Conservation (phyloP, 805 yeast species). For the Yamadazyma insecticola region DNA sequence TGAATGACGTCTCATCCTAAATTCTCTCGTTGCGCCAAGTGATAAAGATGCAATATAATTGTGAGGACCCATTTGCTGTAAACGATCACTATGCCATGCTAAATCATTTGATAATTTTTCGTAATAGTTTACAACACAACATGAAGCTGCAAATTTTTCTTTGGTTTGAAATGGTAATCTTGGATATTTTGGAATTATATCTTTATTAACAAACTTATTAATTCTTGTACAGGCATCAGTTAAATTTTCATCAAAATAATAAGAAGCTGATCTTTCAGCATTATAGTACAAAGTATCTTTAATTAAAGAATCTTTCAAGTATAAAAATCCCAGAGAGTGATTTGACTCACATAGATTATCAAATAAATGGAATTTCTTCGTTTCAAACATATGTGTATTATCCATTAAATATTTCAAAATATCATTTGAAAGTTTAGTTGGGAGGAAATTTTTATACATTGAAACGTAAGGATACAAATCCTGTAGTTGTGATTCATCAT, state of each 20-base stretch:
- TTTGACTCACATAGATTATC: constrained; percentile 58
- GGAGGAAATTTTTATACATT: constrained; percentile 48
- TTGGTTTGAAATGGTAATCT: constrained; percentile 34
- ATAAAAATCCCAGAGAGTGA: constrained; percentile 37
- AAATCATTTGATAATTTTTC: constrained; percentile 45
- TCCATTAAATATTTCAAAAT: constrained; percentile 40
- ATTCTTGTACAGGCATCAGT: constrained; percentile 33
- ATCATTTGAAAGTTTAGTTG: constrained; percentile 42
- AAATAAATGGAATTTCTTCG: constrained; percentile 53
- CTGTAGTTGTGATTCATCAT: constrained; percentile 50
- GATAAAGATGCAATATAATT: constrained; percentile 64
- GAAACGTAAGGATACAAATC: constrained; percentile 44
- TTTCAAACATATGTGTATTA: constrained; percentile 35
- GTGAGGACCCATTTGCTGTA: constrained; percentile 70
- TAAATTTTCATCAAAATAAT: constrained; percentile 37
- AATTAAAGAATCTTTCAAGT: constrained; percentile 11
- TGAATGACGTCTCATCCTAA: constrained; percentile 48
- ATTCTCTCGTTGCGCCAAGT: constrained; percentile 66
- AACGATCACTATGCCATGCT: constrained; percentile 74
- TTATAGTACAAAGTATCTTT: constrained; percentile 31
- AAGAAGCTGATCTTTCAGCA: constrained; percentile 30
- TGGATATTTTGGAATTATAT: constrained; percentile 25
- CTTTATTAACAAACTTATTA: constrained; percentile 33
- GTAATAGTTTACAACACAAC: constrained; percentile 56
- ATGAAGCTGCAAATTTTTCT: constrained; percentile 50